Percentiles rank a stretch among this genome's conserved stretches.
phyloP scores from a whole-genome alignment of 495 filamentous ascomycete genomes.

The Penicillium arizonense region DNA sequence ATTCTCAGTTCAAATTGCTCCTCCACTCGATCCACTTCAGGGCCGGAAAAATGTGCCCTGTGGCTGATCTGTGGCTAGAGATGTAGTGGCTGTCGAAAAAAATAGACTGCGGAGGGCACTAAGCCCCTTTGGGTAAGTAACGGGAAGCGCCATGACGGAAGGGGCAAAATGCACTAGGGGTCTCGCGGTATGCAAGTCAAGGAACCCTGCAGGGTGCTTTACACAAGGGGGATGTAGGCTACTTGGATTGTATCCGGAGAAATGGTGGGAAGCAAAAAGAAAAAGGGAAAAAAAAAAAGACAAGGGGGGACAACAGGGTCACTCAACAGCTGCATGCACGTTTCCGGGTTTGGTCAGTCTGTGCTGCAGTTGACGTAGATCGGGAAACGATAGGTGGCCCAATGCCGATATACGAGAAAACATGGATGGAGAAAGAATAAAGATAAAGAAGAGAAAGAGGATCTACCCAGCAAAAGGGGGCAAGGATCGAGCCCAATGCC shows the following conservation, averaged over 20 bases:
- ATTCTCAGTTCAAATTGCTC: too few relatives aligned
- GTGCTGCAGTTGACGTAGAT: conserved; percentile 11
- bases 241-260: conserved; percentile 6
- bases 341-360: conserved; percentile 19
- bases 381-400: not conserved
- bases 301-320: conserved; percentile 6
- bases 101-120: conserved; percentile 12
- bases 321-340: conserved; percentile 21
- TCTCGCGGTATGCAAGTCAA: conserved; percentile 20
- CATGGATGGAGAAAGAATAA: not conserved
- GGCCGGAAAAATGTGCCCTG: too few relatives aligned
- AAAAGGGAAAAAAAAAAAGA: conserved; percentile 2
- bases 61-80: not conserved
- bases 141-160: conserved; percentile 34
- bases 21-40: too few relatives aligned
- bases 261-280: not conserved
- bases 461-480: conserved; percentile 4
- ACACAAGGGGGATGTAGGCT: conserved; percentile 1
- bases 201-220: conserved; percentile 18
- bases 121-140: conserved; percentile 10
- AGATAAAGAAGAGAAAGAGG: not conserved
- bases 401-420: not conserved
- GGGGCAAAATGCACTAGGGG: conserved; percentile 30
- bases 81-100: not conserved
- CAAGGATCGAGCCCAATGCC: conserved; percentile 17